phyloP scores from a whole-genome alignment of 2,329 filamentous ascomycete species.

The Coniochaeta sp. region DNA sequence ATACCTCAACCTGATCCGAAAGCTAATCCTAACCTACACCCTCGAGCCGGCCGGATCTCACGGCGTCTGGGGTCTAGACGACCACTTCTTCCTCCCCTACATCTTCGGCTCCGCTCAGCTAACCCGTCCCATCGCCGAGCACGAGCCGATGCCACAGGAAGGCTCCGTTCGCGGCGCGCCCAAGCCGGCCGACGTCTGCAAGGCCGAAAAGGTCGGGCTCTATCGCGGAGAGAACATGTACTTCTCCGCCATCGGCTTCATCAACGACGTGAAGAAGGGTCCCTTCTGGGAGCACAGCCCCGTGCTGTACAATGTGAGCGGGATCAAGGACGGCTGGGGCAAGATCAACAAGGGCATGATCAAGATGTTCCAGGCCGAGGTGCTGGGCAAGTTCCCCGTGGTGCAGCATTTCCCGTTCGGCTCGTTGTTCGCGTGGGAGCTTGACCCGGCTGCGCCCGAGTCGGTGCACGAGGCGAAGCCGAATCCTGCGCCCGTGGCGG shows the following conservation, averaged over 20 bases:
- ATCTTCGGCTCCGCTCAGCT: conserved; percentile 92
- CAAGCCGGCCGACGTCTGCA: conserved; percentile 61
- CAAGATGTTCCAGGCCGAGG: conserved; percentile 98
- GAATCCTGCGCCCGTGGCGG: conserved; percentile 25
- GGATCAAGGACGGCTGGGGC: conserved; percentile 87
- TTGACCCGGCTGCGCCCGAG: conserved; percentile 50
- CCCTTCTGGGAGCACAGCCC: conserved; percentile 98
- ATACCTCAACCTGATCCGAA: conserved; percentile 73
- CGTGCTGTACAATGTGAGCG: conserved; percentile 89
- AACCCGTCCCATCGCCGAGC: conserved; percentile 61
- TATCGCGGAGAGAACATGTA: conserved; percentile 73
- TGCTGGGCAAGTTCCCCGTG: conserved; percentile 92
- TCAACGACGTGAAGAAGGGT: conserved; percentile 91
- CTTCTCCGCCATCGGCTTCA: conserved; percentile 92
- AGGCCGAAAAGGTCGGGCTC: conserved; percentile 53
- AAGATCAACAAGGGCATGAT: conserved; percentile 99
- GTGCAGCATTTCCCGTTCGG: conserved; percentile 94
- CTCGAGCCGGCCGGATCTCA: conserved; percentile 94
- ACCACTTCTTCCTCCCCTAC: conserved; percentile 90
- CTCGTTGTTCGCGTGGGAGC: conserved; percentile 70
- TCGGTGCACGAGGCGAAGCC: conserved; percentile 42
- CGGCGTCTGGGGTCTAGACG: conserved; percentile 97
- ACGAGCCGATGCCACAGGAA: conserved; percentile 63
- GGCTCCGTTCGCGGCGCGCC: conserved; percentile 69
- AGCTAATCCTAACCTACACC: conserved; percentile 81